phyloP scores from a whole-genome alignment of 192 early-diverging fungal species.

The Haplosporangium gracile region DNA sequence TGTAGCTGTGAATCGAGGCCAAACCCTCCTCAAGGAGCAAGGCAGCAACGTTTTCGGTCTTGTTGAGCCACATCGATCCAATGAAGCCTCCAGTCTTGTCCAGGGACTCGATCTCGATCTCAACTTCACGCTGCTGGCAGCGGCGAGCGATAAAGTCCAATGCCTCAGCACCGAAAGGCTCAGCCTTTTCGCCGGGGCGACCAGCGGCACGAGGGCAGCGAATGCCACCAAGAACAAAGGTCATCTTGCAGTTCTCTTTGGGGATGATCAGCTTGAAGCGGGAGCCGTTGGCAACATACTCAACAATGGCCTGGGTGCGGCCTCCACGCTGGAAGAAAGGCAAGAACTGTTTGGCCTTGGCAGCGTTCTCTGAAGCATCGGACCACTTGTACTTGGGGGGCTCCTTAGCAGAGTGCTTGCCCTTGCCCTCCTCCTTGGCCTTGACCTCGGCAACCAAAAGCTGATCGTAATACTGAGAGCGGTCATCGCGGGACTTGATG shows the following conservation, averaged over 20 bases:
- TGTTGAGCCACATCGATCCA: conserved; percentile 82
- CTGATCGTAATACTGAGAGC: conserved; percentile 88
- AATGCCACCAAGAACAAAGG: conserved; percentile 88
- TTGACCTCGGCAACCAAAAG: conserved; percentile 86
- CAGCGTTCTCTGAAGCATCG: conserved; percentile 86
- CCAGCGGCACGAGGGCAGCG: conserved; percentile 87
- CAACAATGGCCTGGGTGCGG: conserved; percentile 85
- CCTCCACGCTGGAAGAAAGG: conserved; percentile 87
- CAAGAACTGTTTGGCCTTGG: conserved; percentile 90
- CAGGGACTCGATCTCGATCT: conserved; percentile 87
- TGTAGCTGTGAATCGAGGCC: conserved; percentile 87
- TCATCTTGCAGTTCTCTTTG: conserved; percentile 85
- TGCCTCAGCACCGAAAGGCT: conserved; percentile 91
- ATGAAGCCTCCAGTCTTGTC: conserved; percentile 96
- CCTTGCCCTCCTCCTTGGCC: conserved; percentile 77
- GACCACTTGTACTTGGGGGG: conserved; percentile 76
- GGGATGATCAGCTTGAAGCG: conserved; percentile 89
- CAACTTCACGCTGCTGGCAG: conserved; percentile 92
- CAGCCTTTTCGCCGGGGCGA: conserved; percentile 75
- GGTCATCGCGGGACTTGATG: conserved; percentile 89
- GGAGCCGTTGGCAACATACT: conserved; percentile 86
- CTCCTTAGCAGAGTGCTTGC: conserved; percentile 90
- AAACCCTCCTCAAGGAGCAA: conserved; percentile 83
- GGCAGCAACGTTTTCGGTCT: conserved; percentile 79
- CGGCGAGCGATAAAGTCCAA: conserved; percentile 72